Percentiles rank a stretch among this genome's conserved stretches.
phyloP scores from a whole-genome alignment of 768 basidiomycete species.

The Phaeolepiota aurea region DNA sequence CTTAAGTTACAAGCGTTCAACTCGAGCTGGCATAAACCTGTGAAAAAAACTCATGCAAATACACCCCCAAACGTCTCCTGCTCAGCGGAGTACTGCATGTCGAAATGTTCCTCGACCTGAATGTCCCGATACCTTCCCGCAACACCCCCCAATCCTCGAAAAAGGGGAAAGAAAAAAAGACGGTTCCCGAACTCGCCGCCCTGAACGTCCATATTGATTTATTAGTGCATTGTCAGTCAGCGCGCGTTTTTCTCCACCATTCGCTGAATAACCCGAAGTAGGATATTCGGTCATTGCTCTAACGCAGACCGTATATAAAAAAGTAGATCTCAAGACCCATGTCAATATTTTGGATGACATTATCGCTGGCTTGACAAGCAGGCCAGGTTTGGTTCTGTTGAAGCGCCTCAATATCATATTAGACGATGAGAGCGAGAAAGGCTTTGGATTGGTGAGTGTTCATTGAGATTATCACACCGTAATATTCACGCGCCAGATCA shows the following conservation, averaged over 20 bases:
- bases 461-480: not conserved
- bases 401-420: constrained; percentile 76
- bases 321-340: constrained; percentile 65
- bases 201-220: constrained; percentile 62
- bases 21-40: no score
- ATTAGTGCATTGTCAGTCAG: constrained; percentile 67
- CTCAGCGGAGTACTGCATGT: no score
- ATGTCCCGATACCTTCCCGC: constrained; percentile 41
- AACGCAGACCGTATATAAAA: constrained; percentile 63
- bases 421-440: constrained; percentile 81
- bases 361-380: constrained; percentile 48
- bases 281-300: constrained; percentile 81
- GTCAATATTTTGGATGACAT: constrained; percentile 54
- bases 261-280: constrained; percentile 37
- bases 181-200: constrained; percentile 42
- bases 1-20: no score
- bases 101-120: constrained; percentile 68
- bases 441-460: constrained; percentile 62
- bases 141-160: constrained; percentile 27
- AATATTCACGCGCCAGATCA: constrained; percentile 20
- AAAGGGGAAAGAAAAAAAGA: constrained; percentile 54
- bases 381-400: constrained; percentile 55
- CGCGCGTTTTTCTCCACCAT: constrained; percentile 2
- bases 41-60: no score
- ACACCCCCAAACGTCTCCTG: no score